Conservation (phyloP, 257 asterid species). For the Solanum lignicaule region DNA sequence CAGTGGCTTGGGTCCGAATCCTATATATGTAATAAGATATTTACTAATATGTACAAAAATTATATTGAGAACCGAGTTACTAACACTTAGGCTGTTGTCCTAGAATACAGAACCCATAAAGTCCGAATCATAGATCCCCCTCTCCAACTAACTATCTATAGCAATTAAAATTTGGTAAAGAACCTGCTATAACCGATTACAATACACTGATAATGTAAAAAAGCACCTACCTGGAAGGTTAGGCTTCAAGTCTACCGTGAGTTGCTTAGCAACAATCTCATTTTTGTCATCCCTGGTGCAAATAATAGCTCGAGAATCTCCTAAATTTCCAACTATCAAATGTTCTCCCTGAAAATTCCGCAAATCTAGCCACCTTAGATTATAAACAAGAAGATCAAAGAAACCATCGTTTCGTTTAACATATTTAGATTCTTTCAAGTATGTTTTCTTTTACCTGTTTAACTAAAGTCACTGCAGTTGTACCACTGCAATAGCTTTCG, state of each 20-base stretch:
- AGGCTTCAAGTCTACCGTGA: constrained; percentile 84
- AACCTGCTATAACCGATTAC: not conserved
- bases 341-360: constrained; percentile 49
- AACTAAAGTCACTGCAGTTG: constrained; percentile 60
- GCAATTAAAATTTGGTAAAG: not conserved
- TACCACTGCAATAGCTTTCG: constrained; percentile 80
- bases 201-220: not conserved
- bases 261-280: constrained; percentile 51
- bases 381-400: not conserved
- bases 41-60: not conserved
- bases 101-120: not conserved
- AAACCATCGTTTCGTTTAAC: not conserved
- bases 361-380: not conserved
- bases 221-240: constrained; percentile 46
- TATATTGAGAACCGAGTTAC: not conserved
- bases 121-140: not conserved
- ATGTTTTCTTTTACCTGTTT: constrained; percentile 41
- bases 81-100: not conserved
- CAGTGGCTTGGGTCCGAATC: not conserved
- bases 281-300: constrained; percentile 47
- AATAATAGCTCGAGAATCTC: constrained; percentile 81
- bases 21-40: not conserved
- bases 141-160: not conserved
- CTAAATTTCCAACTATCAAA: constrained; percentile 60
- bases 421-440: not conserved